These are phyloP conservation scores for Amaranthus tricolor DNA, from an alignment of 179 eudicot genomes.

Conservation along the genomic window DNA sequence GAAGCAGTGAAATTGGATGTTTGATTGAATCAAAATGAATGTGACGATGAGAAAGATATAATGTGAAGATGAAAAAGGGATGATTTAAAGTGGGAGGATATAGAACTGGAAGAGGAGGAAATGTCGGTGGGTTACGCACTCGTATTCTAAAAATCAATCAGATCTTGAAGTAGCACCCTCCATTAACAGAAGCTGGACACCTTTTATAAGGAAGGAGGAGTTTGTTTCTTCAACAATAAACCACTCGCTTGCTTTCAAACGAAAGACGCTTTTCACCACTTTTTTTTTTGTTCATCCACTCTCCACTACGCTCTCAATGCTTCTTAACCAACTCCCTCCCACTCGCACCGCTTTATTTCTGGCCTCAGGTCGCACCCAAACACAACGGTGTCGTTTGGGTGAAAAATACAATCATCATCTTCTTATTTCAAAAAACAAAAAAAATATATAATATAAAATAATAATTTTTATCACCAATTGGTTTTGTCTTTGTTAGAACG, in stretches of 20 bases:
- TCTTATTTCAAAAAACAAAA: too few species aligned
- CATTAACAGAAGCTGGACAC: not conserved
- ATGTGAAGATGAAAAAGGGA: not conserved
- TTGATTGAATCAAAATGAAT: not conserved
- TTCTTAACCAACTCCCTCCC: not conserved
- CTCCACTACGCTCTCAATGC: not conserved
- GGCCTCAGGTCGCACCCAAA: too few species aligned
- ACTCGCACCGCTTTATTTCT: too few species aligned
- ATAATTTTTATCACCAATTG: too few species aligned
- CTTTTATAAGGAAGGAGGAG: not conserved
- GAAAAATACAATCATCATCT: too few species aligned
- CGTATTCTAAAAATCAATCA: not conserved
- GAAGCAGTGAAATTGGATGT: not conserved
- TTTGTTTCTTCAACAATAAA: slow-evolving; percentile 13
- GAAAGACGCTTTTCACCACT: not conserved
- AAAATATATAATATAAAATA: too few species aligned
- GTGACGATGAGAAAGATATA: not conserved
- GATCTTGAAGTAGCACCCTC: slow-evolving; percentile 14
- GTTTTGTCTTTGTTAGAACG: too few species aligned
- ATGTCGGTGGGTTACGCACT: slow-evolving; percentile 5
- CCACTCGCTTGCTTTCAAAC: slow-evolving; percentile 1
- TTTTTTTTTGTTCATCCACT: not conserved
- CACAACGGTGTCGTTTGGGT: too few species aligned
- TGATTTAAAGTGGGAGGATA: not conserved
- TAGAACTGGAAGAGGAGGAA: not conserved